These are phyloP conservation scores for Agaricales sp. DNA, from an alignment of 1,284 basidiomycete species.

Conservation along the genomic window DNA sequence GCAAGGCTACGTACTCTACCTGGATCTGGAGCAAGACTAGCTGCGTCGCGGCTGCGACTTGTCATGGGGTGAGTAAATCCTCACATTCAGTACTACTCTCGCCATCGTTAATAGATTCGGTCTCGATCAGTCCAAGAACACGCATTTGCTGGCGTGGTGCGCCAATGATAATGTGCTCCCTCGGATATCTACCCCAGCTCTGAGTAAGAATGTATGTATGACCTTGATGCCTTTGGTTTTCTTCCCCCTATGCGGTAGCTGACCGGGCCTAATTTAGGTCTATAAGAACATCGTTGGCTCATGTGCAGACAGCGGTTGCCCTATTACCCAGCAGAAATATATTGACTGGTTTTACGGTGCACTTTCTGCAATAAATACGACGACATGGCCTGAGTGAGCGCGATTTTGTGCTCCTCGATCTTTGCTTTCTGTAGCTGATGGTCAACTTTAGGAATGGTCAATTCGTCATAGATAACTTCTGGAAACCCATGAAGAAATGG, in stretches of 20 bases:
- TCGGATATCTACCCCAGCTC: background rate
- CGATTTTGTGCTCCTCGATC: background rate
- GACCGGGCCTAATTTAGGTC: constrained; percentile 7
- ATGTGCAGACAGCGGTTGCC: constrained; percentile 13
- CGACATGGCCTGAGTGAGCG: constrained; percentile 10
- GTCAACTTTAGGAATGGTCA: background rate
- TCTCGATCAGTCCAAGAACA: background rate
- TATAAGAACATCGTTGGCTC: constrained; percentile 13
- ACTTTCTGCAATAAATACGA: constrained; percentile 4
- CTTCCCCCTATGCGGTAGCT: background rate
- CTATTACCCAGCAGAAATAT: constrained; percentile 16
- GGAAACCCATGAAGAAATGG: constrained; percentile 12
- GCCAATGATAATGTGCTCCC: background rate
- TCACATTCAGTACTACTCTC: background rate
- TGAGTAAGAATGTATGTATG: background rate
- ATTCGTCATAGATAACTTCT: constrained; percentile 7
- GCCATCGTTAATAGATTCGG: background rate
- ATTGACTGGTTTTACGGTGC: constrained; percentile 14
- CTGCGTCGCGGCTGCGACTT: background rate
- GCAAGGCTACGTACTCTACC: background rate
- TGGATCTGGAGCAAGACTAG: too few species aligned
- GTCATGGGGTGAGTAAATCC: background rate
- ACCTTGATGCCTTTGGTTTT: too few species aligned
- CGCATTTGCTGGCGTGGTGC: background rate
- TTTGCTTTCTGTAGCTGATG: background rate